These are phyloP conservation scores for Zygoascus sp. DNA, from an alignment of 1,139 yeast genomes.

Conservation along the genomic window DNA sequence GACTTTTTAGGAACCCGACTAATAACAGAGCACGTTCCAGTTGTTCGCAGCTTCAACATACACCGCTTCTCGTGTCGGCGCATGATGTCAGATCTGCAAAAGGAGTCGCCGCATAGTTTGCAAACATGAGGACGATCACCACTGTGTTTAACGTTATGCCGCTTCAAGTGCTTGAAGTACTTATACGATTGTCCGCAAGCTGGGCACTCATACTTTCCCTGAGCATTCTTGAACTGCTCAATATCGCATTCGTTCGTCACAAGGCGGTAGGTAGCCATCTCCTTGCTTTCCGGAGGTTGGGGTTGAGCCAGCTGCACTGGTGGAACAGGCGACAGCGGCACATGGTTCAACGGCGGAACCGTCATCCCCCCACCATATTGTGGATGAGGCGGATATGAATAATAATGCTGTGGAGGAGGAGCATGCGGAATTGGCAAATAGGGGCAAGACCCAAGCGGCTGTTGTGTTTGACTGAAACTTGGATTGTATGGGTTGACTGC, in stretches of 20 bases:
- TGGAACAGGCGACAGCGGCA: not conserved
- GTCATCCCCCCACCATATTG: not conserved
- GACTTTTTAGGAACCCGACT: slow-evolving; percentile 23
- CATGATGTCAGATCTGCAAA: slow-evolving; percentile 30
- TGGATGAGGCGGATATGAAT: not conserved
- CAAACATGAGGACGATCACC: slow-evolving; percentile 32
- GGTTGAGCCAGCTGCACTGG: not conserved
- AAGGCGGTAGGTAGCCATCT: not conserved
- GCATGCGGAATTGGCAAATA: slow-evolving; percentile 2
- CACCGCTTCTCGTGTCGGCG: slow-evolving; percentile 29
- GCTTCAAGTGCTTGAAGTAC: slow-evolving; percentile 34
- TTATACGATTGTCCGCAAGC: slow-evolving; percentile 31
- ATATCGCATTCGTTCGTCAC: slow-evolving; percentile 1
- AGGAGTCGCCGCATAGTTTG: slow-evolving; percentile 26
- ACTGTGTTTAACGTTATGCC: slow-evolving; percentile 34
- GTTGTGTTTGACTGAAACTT: not conserved
- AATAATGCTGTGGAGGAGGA: not conserved
- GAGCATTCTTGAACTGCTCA: slow-evolving; percentile 16
- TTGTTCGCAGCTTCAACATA: slow-evolving; percentile 19
- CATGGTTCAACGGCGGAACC: not conserved
- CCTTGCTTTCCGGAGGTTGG: not conserved
- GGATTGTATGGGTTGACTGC: not conserved
- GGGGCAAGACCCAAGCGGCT: not conserved
- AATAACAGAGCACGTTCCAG: slow-evolving; percentile 22
- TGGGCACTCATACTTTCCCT: slow-evolving; percentile 25